These are phyloP conservation scores for Isatis lusitanica DNA, from an alignment of 441 rosid species.

Conservation along the genomic window DNA sequence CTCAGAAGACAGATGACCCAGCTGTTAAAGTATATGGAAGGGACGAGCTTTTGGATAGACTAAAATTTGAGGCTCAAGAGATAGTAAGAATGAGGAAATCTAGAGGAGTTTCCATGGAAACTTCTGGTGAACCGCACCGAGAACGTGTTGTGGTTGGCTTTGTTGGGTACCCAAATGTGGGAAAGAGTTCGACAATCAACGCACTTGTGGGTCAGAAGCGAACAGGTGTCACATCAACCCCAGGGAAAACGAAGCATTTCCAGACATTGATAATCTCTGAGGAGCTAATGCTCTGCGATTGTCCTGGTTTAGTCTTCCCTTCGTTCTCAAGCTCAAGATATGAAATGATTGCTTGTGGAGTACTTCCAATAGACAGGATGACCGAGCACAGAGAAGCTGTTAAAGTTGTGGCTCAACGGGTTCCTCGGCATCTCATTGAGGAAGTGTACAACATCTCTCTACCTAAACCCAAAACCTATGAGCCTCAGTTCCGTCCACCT, in stretches of 20 bases:
- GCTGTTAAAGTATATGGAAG: constrained; percentile 68
- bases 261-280: constrained; percentile 84
- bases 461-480: constrained; percentile 86
- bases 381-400: constrained; percentile 86
- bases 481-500: constrained; percentile 74
- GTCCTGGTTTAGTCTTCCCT: constrained; percentile 94
- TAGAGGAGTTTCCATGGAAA: constrained; percentile 30
- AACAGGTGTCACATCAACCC: constrained; percentile 92
- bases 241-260: constrained; percentile 95
- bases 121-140: constrained; percentile 35
- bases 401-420: constrained; percentile 80
- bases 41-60: constrained; percentile 73
- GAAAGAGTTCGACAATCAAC: constrained; percentile 93
- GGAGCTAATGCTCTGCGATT: constrained; percentile 78
- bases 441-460: constrained; percentile 66
- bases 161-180: constrained; percentile 95
- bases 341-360: constrained; percentile 94
- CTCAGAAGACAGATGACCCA: constrained; percentile 44
- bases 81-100: constrained; percentile 57
- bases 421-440: constrained; percentile 70
- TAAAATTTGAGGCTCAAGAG: constrained; percentile 75
- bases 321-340: constrained; percentile 91
- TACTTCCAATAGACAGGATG: constrained; percentile 87
- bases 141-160: constrained; percentile 77
- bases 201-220: constrained; percentile 91